Percentiles rank a stretch among this genome's conserved stretches.
Evolutionary conservation across 805 yeast genomes (phyloP).

Genomic region (Sugiyamaella valdiviana): DNA sequence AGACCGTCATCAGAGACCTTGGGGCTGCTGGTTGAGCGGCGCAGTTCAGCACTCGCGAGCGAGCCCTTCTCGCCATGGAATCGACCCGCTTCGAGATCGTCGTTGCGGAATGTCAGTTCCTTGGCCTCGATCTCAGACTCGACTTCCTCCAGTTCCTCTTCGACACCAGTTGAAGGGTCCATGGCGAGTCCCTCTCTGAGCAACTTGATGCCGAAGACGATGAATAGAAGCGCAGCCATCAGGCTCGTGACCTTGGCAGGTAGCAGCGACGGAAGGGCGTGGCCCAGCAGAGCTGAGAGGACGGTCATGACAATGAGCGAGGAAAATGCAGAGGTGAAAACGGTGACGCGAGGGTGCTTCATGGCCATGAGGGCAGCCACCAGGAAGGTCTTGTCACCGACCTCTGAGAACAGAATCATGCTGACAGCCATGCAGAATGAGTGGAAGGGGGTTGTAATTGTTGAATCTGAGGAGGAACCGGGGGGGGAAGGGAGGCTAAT

Average conservation of each 20-base stretch:
- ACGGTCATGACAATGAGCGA: conserved; percentile 89
- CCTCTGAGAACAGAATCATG: conserved; percentile 92
- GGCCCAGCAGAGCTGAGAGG: conserved; percentile 86
- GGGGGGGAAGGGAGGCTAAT: too few relatives aligned
- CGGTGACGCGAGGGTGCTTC: conserved; percentile 78
- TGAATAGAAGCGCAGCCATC: conserved; percentile 72
- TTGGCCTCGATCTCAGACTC: conserved; percentile 80
- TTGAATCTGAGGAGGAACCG: not conserved
- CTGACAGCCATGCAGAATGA: conserved; percentile 75
- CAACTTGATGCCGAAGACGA: conserved; percentile 74
- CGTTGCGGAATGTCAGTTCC: conserved; percentile 46
- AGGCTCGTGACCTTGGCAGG: conserved; percentile 76
- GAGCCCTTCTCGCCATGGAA: conserved; percentile 13
- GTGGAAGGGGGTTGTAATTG: conserved; percentile 23
- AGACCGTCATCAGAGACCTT: conserved; percentile 29
- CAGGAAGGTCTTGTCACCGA: conserved; percentile 94
- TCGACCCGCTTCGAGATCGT: conserved; percentile 55
- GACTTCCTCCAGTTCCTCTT: conserved; percentile 93
- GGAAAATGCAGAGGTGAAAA: conserved; percentile 81
- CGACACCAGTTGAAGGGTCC: conserved; percentile 76
- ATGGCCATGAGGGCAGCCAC: conserved; percentile 98
- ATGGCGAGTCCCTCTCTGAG: conserved; percentile 75
- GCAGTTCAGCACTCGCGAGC: conserved; percentile 6
- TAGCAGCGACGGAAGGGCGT: conserved; percentile 75
- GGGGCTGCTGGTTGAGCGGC: conserved; percentile 21